Conservation (phyloP, 306 rosid species). For the Acacia melanoxylon region DNA sequence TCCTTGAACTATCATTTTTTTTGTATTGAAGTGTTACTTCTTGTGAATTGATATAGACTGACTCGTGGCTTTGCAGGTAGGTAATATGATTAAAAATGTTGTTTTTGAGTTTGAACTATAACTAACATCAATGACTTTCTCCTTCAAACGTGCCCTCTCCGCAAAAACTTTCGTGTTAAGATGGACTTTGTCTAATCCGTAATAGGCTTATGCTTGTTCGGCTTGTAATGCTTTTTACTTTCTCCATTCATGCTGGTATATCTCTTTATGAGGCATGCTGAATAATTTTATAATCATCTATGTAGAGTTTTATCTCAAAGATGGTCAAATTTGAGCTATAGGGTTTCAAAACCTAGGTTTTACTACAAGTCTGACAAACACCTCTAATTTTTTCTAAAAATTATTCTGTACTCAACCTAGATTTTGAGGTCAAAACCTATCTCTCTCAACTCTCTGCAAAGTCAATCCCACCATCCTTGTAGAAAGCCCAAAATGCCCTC, state of each 20-base stretch:
- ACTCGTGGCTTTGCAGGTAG: constrained; percentile 1
- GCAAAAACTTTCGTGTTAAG: constrained; percentile 77
- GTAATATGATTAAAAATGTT: not conserved
- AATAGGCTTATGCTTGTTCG: constrained; percentile 90
- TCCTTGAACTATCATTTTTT: not conserved
- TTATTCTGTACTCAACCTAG: too few relatives aligned
- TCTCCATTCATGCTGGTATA: constrained; percentile 82
- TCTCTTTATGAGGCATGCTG: constrained; percentile 95
- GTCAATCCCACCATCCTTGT: too few relatives aligned
- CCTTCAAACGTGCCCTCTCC: constrained; percentile 25
- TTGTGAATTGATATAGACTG: not conserved
- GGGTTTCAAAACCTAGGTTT: too few relatives aligned
- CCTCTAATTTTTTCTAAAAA: too few relatives aligned
- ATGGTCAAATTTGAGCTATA: constrained; percentile 92
- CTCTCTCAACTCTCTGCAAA: too few relatives aligned
- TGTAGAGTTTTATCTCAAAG: constrained; percentile 84
- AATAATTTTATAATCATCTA: constrained; percentile 89
- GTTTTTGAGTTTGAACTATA: not conserved
- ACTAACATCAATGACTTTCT: constrained; percentile 21
- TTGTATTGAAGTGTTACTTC: not conserved
- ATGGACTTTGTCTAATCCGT: constrained; percentile 83
- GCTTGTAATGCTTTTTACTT: constrained; percentile 75
- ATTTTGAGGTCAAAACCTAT: too few relatives aligned
- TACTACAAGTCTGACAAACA: too few relatives aligned
- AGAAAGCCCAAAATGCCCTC: too few relatives aligned